Evolutionary conservation across 352 stramenopile genomes (phyloP).

Genomic region (Globisporangium paddicum): DNA sequence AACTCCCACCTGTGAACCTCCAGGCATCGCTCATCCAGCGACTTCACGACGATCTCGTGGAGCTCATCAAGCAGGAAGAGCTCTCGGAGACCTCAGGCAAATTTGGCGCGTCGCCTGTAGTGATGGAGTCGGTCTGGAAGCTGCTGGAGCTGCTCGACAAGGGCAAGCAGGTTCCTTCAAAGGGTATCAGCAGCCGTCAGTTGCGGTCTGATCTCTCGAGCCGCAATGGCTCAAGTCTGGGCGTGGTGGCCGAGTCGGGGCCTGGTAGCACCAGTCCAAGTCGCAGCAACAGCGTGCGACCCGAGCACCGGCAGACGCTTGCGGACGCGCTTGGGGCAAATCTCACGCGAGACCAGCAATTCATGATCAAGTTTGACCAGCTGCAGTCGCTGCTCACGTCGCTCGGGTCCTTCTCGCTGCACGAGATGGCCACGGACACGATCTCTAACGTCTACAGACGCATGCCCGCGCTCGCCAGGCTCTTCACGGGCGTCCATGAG

Average conservation of each 20-base stretch:
- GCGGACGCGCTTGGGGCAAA: constrained; percentile 12
- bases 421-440: constrained; percentile 46
- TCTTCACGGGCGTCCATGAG: constrained; percentile 35
- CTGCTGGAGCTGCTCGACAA: constrained; percentile 44
- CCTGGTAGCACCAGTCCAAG: background rate
- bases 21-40: constrained; percentile 26
- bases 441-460: constrained; percentile 48
- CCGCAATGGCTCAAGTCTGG: background rate
- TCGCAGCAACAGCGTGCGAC: constrained; percentile 1
- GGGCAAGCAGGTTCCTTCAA: background rate
- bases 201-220: background rate
- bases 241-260: background rate
- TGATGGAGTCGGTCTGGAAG: constrained; percentile 12
- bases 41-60: constrained; percentile 40
- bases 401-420: constrained; percentile 30
- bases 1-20: constrained; percentile 2
- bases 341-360: constrained; percentile 54
- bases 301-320: background rate
- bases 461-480: constrained; percentile 32
- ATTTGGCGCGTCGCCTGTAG: constrained; percentile 13
- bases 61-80: constrained; percentile 49
- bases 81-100: background rate
- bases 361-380: constrained; percentile 60
- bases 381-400: constrained; percentile 43
- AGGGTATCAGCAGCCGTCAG: background rate